Conservation (phyloP, 2,329 filamentous ascomycete species). For the Aureobasidium lini region DNA sequence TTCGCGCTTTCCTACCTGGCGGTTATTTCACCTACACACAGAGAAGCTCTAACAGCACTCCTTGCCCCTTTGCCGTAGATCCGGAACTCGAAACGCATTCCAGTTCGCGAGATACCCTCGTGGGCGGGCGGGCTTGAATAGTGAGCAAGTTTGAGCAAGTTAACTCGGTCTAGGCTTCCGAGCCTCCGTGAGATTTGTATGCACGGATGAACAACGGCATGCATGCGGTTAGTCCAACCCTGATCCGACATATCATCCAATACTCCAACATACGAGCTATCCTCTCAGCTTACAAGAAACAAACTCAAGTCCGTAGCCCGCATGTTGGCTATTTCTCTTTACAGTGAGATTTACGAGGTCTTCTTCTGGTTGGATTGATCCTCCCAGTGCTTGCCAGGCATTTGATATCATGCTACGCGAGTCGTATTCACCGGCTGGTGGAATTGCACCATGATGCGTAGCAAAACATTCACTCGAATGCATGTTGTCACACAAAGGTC, state of each 20-base stretch:
- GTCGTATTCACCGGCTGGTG: too few species aligned
- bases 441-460: too few species aligned
- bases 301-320: slow-evolving; percentile 1
- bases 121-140: not conserved
- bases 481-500: not conserved
- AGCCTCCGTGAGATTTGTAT: not conserved
- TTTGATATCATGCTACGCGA: too few species aligned
- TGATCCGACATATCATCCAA: not conserved
- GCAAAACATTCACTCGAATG: too few species aligned
- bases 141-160: slow-evolving; percentile 8
- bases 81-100: not conserved
- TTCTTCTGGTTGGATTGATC: not conserved
- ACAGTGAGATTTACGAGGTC: not conserved
- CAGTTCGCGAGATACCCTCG: not conserved
- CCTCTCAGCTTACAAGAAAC: not conserved
- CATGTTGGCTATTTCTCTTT: not conserved
- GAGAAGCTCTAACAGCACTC: not conserved
- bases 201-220: not conserved
- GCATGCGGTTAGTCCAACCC: not conserved
- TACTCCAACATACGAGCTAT: not conserved
- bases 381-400: too few species aligned
- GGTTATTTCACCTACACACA: not conserved
- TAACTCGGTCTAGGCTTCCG: slow-evolving; percentile 6
- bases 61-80: not conserved
- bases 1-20: not conserved